phyloP scores from a whole-genome alignment of 352 stramenopile species.

The Phytophthora nicotianae region DNA sequence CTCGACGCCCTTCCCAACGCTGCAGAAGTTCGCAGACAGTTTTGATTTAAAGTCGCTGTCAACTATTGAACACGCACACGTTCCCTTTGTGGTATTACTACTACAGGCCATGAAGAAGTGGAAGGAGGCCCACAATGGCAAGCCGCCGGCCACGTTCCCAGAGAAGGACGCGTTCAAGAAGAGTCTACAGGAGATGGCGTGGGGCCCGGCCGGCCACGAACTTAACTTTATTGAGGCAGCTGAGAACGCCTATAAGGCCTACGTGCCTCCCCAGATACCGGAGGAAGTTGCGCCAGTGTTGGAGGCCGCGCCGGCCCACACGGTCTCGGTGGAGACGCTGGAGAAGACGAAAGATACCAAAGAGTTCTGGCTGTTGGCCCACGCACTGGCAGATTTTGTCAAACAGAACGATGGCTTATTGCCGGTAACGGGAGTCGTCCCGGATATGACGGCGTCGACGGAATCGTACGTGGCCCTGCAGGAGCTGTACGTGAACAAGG shows the following conservation, averaged over 20 bases:
- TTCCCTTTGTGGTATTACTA: conserved; percentile 95
- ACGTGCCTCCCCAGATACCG: conserved; percentile 78
- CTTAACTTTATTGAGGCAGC: conserved; percentile 96
- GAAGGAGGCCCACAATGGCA: conserved; percentile 48
- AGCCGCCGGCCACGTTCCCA: conserved; percentile 69
- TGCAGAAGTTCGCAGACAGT: conserved; percentile 56
- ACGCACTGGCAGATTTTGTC: conserved; percentile 81
- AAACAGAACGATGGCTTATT: conserved; percentile 60
- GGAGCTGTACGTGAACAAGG: conserved; percentile 92
- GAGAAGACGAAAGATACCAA: conserved; percentile 47
- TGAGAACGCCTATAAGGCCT: conserved; percentile 93
- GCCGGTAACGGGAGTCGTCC: conserved; percentile 93
- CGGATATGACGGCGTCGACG: conserved; percentile 97
- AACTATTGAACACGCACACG: conserved; percentile 89
- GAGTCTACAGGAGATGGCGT: conserved; percentile 63
- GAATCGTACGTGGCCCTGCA: conserved; percentile 95
- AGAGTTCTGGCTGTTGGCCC: conserved; percentile 85
- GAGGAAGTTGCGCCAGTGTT: conserved; percentile 82
- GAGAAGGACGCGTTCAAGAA: conserved; percentile 94
- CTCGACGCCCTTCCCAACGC: conserved; percentile 65
- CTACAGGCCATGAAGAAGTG: conserved; percentile 69
- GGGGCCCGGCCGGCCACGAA: conserved; percentile 73
- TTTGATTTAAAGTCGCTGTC: conserved; percentile 78
- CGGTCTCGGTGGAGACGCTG: conserved; percentile 26
- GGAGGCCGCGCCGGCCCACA: conserved; percentile 33